phyloP scores from a whole-genome alignment of 192 early-diverging fungal genomes.

The Backusella circina region DNA sequence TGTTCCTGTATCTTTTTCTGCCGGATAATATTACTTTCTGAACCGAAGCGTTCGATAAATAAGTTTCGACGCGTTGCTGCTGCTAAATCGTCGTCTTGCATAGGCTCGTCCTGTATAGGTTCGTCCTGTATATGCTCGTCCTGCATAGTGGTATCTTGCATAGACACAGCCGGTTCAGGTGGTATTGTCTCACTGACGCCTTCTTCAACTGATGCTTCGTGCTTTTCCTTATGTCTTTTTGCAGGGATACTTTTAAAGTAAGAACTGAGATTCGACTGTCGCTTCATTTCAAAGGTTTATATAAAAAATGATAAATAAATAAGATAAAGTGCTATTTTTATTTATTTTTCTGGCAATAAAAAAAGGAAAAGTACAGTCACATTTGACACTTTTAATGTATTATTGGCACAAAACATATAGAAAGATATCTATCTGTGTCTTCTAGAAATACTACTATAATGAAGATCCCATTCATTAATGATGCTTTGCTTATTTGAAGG shows the following conservation, averaged over 20 bases:
- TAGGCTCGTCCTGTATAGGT: not conserved
- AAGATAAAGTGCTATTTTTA: not conserved
- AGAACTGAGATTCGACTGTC: not conserved
- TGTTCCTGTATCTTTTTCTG: not conserved
- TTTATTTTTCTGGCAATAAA: too few species aligned
- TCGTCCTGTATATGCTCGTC: not conserved
- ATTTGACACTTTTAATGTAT: not conserved
- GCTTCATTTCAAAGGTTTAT: not conserved
- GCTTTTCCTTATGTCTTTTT: not conserved
- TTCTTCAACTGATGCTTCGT: not conserved
- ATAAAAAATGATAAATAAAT: too few species aligned
- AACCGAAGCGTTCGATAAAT: not conserved
- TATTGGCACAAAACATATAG: too few species aligned
- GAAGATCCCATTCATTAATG: not conserved
- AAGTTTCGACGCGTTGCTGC: not conserved
- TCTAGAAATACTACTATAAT: not conserved
- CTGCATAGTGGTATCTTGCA: too few species aligned
- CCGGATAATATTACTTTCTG: not conserved
- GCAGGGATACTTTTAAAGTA: not conserved
- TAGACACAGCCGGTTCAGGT: too few species aligned
- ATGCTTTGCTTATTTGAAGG: slow-evolving; percentile 8
- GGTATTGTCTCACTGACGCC: not conserved
- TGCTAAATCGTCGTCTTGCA: not conserved
- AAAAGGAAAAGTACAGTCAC: not conserved
- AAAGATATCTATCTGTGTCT: not conserved